A percentile compares a stretch with the other conserved stretches of the same genome.
Evolutionary conservation across 805 yeast genomes (phyloP).

Genomic region (Teunomyces gatunensis): DNA sequence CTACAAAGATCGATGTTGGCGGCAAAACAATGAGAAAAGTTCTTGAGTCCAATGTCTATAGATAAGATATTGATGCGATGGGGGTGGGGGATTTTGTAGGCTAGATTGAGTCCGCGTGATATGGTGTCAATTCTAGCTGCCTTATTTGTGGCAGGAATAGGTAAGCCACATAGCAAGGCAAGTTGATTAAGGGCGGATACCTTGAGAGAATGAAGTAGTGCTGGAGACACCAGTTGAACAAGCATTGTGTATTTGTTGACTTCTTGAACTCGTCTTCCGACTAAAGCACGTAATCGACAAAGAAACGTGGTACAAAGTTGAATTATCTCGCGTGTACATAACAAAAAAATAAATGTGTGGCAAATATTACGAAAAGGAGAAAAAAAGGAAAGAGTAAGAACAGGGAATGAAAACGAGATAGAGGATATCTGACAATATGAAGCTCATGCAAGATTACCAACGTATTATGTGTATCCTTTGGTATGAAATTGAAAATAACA

Average conservation of each 20-base stretch:
- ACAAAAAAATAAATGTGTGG: not conserved
- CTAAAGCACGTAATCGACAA: no score
- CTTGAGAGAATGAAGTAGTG: slow-evolving; percentile 1
- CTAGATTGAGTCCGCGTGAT: slow-evolving; percentile 8
- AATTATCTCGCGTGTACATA: not conserved
- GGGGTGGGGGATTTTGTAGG: slow-evolving; percentile 6
- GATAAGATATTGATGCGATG: slow-evolving; percentile 18
- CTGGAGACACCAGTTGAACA: not conserved
- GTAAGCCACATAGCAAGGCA: slow-evolving; percentile 23
- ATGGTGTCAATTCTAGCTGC: slow-evolving; percentile 11
- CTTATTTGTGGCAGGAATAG: slow-evolving; percentile 17
- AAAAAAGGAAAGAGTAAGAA: not conserved
- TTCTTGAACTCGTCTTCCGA: no score
- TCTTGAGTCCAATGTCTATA: slow-evolving; percentile 42
- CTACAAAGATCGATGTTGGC: not conserved
- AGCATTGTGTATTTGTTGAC: no score
- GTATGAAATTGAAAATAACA: no score
- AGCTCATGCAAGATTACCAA: not conserved
- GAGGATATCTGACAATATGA: not conserved
- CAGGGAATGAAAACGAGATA: not conserved
- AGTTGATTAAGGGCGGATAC: slow-evolving; percentile 11
- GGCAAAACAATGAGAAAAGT: slow-evolving; percentile 36
- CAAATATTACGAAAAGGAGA: not conserved
- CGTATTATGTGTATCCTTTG: not conserved
- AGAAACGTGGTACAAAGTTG: not conserved